Evolutionary conservation across 2,329 filamentous ascomycete genomes (phyloP).

Genomic region (Neurospora sp.): DNA sequence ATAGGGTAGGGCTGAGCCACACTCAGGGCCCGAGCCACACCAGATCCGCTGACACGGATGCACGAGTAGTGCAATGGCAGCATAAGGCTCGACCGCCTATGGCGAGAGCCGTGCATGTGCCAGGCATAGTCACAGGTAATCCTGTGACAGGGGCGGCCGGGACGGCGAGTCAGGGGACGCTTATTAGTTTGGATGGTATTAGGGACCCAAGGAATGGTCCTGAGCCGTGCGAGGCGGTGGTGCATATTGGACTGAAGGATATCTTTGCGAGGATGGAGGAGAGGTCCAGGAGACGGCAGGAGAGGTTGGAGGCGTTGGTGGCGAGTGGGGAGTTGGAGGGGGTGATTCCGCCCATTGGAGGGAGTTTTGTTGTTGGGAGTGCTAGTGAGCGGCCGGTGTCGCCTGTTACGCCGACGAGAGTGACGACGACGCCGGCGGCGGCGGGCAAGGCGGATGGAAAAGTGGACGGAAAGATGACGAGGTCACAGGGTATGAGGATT

Average conservation of each 20-base stretch:
- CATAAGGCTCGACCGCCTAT: too few relatives aligned
- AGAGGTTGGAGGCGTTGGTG: slow-evolving; percentile 35
- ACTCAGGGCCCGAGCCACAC: too few relatives aligned
- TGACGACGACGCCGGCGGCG: neutral
- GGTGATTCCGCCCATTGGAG: neutral
- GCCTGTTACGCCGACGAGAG: neutral
- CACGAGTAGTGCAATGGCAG: too few relatives aligned
- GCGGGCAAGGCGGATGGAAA: neutral
- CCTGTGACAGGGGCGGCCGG: too few relatives aligned
- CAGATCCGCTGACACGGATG: too few relatives aligned
- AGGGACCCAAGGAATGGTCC: neutral
- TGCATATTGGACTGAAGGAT: slow-evolving; percentile 43
- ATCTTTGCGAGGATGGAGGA: slow-evolving; percentile 45
- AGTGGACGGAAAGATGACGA: slow-evolving; percentile 21
- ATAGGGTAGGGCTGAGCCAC: too few relatives aligned
- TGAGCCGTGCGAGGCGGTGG: slow-evolving; percentile 5
- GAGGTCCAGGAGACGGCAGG: slow-evolving; percentile 38
- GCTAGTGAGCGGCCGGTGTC: neutral
- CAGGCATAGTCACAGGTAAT: too few relatives aligned
- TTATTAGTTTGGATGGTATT: neutral
- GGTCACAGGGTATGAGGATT: slow-evolving; percentile 35
- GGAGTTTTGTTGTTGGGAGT: neutral
- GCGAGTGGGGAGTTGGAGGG: slow-evolving; percentile 25
- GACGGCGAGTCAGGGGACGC: slow-evolving; percentile 8
- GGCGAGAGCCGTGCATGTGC: too few relatives aligned